Percentiles rank a stretch among this genome's conserved stretches.
These are phyloP conservation scores for Fraxinus greggii DNA, from an alignment of 305 asterid genomes.

Conservation along the genomic window DNA sequence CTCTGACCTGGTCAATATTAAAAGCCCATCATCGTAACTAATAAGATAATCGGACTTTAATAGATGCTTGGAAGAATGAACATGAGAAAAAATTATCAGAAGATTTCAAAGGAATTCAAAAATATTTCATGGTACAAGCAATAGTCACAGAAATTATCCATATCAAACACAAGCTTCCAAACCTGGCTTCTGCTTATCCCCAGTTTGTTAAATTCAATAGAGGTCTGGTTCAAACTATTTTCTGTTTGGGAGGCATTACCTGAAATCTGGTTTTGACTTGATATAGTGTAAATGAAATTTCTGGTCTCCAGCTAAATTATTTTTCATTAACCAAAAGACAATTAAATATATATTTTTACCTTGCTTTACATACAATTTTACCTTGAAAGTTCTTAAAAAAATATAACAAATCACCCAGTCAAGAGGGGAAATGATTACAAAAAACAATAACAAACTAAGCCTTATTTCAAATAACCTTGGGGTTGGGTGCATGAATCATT, in stretches of 20 bases:
- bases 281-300: background rate
- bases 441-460: background rate
- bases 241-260: background rate
- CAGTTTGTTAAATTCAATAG: background rate
- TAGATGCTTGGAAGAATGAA: background rate
- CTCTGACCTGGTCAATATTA: conserved; percentile 57
- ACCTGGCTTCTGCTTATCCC: no score
- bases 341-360: background rate
- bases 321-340: background rate
- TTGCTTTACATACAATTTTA: background rate
- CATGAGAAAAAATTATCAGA: background rate
- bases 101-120: background rate
- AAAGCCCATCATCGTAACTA: conserved; percentile 20
- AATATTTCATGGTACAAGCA: background rate
- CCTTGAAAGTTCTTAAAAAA: background rate
- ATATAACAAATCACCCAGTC: background rate
- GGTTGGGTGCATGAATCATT: background rate
- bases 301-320: background rate
- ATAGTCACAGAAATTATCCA: background rate
- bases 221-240: background rate
- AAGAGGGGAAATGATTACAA: background rate
- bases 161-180: background rate
- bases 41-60: background rate
- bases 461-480: background rate
- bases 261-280: conserved; percentile 1